Conservation (phyloP, 306 rosid species). For the Quillaja saponaria region DNA sequence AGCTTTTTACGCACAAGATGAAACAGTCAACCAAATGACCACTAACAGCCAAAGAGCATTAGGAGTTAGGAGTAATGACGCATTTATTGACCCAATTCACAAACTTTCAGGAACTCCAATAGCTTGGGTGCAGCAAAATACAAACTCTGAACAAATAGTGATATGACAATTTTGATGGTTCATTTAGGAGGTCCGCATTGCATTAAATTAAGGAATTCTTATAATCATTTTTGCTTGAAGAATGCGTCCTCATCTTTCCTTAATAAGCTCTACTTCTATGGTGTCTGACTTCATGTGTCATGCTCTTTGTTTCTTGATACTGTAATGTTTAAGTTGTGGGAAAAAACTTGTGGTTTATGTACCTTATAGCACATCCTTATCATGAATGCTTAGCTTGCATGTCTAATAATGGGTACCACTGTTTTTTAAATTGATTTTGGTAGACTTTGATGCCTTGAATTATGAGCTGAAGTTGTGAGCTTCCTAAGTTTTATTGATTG, state of each 20-base stretch:
- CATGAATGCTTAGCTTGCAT: no score
- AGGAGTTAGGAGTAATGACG: not conserved
- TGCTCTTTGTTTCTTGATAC: not conserved
- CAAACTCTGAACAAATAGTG: constrained; percentile 3
- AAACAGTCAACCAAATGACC: not conserved
- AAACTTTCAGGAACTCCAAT: no score
- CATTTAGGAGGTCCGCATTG: constrained; percentile 10
- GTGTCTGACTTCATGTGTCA: not conserved
- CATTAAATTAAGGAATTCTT: no score
- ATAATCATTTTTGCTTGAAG: not conserved
- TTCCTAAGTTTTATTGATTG: no score
- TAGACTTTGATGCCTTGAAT: no score
- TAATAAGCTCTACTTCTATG: not conserved
- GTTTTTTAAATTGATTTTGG: not conserved
- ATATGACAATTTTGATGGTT: constrained; percentile 9
- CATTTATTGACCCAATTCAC: not conserved
- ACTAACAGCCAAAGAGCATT: not conserved
- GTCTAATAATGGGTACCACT: not conserved
- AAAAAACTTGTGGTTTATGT: constrained; percentile 6
- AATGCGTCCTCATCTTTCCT: not conserved
- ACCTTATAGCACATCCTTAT: not conserved
- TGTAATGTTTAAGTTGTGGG: not conserved
- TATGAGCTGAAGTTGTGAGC: no score
- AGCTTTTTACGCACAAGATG: not conserved
- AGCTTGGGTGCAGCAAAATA: not conserved